These are phyloP conservation scores for Debaryomycetaceae sp. DNA, from an alignment of 1,139 yeast species.

Conservation along the genomic window DNA sequence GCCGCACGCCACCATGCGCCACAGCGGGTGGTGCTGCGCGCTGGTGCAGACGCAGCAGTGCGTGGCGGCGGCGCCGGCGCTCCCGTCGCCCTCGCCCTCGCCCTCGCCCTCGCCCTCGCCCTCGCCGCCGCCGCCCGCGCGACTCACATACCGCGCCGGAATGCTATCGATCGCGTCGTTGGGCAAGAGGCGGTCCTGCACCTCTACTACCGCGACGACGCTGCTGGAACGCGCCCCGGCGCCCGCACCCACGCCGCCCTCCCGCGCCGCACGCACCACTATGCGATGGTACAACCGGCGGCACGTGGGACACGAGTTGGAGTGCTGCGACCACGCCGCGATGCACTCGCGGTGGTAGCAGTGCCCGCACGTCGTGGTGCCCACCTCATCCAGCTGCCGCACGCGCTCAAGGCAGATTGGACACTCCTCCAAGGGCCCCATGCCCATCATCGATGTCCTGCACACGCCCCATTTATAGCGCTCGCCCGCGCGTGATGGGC, in stretches of 20 bases:
- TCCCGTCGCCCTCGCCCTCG: not conserved
- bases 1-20: slow-evolving; percentile 25
- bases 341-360: slow-evolving; percentile 46
- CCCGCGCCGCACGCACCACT: slow-evolving; percentile 14
- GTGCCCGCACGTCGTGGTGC: slow-evolving; percentile 40
- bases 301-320: slow-evolving; percentile 54
- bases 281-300: slow-evolving; percentile 32
- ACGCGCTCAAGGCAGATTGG: slow-evolving; percentile 47
- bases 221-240: slow-evolving; percentile 8
- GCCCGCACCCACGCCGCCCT: slow-evolving; percentile 5
- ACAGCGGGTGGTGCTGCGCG: slow-evolving; percentile 23
- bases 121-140: slow-evolving; percentile 1
- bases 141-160: slow-evolving; percentile 26
- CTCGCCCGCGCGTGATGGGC: slow-evolving; percentile 1
- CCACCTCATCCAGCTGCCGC: slow-evolving; percentile 19
- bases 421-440: slow-evolving; percentile 30
- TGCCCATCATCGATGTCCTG: not conserved
- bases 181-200: slow-evolving; percentile 30
- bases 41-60: slow-evolving; percentile 27
- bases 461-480: not conserved
- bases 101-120: slow-evolving; percentile 15
- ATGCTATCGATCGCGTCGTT: slow-evolving; percentile 38
- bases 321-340: slow-evolving; percentile 41
- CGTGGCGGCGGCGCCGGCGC: slow-evolving; percentile 1
- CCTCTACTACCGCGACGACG: slow-evolving; percentile 11